These are phyloP conservation scores for Suhomyces ambrosiae DNA, from an alignment of 1,139 yeast species.

Conservation along the genomic window DNA sequence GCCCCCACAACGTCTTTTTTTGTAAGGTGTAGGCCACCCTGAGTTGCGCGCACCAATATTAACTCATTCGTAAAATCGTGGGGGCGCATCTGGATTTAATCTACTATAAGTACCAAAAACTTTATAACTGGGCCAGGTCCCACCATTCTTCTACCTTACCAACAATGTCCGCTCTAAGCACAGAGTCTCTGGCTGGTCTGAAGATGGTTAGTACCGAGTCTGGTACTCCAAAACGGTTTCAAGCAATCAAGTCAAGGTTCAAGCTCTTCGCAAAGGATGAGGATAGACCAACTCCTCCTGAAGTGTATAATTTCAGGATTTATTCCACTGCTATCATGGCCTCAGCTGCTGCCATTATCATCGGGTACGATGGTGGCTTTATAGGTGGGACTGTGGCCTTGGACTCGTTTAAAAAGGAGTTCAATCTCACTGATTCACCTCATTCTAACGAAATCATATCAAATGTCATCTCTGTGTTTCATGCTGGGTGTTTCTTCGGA, in stretches of 20 bases:
- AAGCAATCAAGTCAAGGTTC: conserved; percentile 6
- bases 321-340: conserved; percentile 44
- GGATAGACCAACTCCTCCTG: conserved; percentile 43
- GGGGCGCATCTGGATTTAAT: not conserved
- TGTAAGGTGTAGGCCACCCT: no score
- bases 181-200: conserved; percentile 4
- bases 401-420: conserved; percentile 37
- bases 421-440: conserved; percentile 30
- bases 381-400: conserved; percentile 48
- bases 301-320: conserved; percentile 40
- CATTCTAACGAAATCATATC: conserved; percentile 31
- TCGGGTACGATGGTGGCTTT: conserved; percentile 48
- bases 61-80: conserved; percentile 1
- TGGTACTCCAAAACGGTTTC: not conserved
- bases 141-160: not conserved
- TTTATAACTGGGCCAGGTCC: conserved; percentile 6
- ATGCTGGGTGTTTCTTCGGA: conserved; percentile 52
- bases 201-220: not conserved
- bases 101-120: not conserved
- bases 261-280: conserved; percentile 35
- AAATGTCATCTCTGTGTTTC: conserved; percentile 48
- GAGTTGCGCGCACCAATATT: no score
- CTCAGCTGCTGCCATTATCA: conserved; percentile 41
- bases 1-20: no score
- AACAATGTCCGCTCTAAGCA: conserved; percentile 1